phyloP scores from a whole-genome alignment of 257 asterid species.

The Phtheirospermum japonicum region DNA sequence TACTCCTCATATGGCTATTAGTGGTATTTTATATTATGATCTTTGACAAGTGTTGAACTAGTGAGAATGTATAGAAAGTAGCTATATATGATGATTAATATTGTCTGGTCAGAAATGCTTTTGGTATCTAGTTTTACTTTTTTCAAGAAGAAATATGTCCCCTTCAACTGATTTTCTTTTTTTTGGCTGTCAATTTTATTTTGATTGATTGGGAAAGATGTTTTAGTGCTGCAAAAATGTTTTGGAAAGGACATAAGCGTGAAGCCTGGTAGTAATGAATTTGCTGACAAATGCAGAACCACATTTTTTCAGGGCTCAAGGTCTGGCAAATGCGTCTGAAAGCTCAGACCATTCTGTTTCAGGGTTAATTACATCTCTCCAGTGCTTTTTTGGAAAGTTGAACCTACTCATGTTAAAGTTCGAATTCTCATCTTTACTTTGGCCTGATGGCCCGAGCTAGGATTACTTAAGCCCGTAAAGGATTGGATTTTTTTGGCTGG shows the following conservation, averaged over 20 bases:
- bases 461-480: too few species aligned
- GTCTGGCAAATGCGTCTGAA: neutral
- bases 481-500: too few species aligned
- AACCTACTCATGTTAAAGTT: too few species aligned
- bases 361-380: too few species aligned
- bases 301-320: conserved; percentile 26
- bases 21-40: conserved; percentile 7
- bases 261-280: conserved; percentile 11
- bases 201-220: conserved; percentile 24
- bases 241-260: conserved; percentile 22
- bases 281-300: conserved; percentile 30
- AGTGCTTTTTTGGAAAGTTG: too few species aligned
- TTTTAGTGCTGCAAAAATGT: conserved; percentile 23
- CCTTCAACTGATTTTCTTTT: neutral
- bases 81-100: neutral
- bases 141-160: neutral
- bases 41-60: neutral
- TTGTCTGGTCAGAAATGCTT: conserved; percentile 7
- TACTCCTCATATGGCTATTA: conserved; percentile 69
- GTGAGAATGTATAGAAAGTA: conserved; percentile 23
- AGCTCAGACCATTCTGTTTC: too few species aligned
- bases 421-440: too few species aligned
- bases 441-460: too few species aligned
- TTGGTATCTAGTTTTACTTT: conserved; percentile 18
- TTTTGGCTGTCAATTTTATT: neutral